Evolutionary conservation across 208 protist species (phyloP).

Genomic region (Trypanosoma conorhini): DNA sequence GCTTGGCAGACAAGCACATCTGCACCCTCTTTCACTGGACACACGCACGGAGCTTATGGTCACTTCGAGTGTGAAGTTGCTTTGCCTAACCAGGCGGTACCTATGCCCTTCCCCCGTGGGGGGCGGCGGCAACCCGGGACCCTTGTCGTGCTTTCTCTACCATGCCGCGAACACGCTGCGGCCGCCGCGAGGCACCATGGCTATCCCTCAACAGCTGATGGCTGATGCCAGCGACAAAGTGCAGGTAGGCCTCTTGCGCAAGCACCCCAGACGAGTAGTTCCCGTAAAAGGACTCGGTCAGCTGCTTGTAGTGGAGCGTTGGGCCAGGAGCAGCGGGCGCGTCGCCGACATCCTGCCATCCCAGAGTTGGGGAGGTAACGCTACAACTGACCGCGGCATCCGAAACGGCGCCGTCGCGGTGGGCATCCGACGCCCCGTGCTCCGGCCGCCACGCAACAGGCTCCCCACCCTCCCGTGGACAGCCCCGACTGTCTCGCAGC

Average conservation of each 20-base stretch:
- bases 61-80: background rate
- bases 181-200: background rate
- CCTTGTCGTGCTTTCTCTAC: background rate
- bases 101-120: background rate
- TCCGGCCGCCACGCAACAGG: slow-evolving; percentile 8
- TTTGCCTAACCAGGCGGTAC: background rate
- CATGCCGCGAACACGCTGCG: background rate
- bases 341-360: background rate
- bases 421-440: background rate
- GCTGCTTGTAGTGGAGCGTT: slow-evolving; percentile 55
- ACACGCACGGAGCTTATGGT: background rate
- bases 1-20: background rate
- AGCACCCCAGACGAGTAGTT: slow-evolving; percentile 48
- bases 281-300: slow-evolving; percentile 71
- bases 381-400: background rate
- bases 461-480: background rate
- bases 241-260: slow-evolving; percentile 67
- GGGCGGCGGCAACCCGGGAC: background rate
- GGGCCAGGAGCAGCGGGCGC: background rate
- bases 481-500: background rate
- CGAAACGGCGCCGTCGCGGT: background rate
- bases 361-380: background rate
- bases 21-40: background rate
- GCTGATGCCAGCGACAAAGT: slow-evolving; percentile 42
- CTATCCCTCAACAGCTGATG: background rate